These are phyloP conservation scores for Lodderomyces metapsilosis DNA, from an alignment of 1,139 yeast genomes.

Conservation along the genomic window DNA sequence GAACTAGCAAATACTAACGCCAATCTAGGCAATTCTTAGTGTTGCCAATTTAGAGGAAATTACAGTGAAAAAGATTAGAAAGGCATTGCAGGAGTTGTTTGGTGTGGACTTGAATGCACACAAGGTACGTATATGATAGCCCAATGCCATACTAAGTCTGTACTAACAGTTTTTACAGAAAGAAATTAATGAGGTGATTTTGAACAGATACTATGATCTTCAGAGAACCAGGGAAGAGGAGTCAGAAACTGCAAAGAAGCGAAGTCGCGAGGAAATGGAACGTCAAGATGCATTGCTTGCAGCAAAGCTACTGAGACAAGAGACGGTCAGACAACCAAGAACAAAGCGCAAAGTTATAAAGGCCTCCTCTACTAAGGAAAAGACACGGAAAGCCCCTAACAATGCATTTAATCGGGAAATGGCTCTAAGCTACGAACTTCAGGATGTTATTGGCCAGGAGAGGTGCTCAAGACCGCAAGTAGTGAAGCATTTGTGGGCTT, in stretches of 20 bases:
- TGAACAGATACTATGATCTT: slow-evolving; percentile 56
- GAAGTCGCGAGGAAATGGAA: slow-evolving; percentile 33
- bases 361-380: slow-evolving; percentile 1
- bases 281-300: slow-evolving; percentile 48
- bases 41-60: slow-evolving; percentile 74
- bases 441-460: slow-evolving; percentile 39
- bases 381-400: slow-evolving; percentile 16
- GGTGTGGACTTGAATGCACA: slow-evolving; percentile 52
- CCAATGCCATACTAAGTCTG: slow-evolving; percentile 15
- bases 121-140: slow-evolving; percentile 35
- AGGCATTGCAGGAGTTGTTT: slow-evolving; percentile 68
- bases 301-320: slow-evolving; percentile 41
- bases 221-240: slow-evolving; percentile 33
- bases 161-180: slow-evolving; percentile 28
- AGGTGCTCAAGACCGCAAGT: slow-evolving; percentile 64
- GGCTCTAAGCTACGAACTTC: slow-evolving; percentile 51
- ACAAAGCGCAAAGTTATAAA: slow-evolving; percentile 4
- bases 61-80: slow-evolving; percentile 69
- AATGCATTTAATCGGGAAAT: slow-evolving; percentile 38
- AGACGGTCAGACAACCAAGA: slow-evolving; percentile 11
- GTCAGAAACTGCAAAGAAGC: slow-evolving; percentile 21
- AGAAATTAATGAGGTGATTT: slow-evolving; percentile 58
- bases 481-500: slow-evolving; percentile 71
- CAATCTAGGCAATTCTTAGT: slow-evolving; percentile 59
- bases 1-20: slow-evolving; percentile 24